These are phyloP conservation scores for Pseudocercospora cruenta DNA, from an alignment of 2,329 filamentous ascomycete genomes.

Conservation along the genomic window DNA sequence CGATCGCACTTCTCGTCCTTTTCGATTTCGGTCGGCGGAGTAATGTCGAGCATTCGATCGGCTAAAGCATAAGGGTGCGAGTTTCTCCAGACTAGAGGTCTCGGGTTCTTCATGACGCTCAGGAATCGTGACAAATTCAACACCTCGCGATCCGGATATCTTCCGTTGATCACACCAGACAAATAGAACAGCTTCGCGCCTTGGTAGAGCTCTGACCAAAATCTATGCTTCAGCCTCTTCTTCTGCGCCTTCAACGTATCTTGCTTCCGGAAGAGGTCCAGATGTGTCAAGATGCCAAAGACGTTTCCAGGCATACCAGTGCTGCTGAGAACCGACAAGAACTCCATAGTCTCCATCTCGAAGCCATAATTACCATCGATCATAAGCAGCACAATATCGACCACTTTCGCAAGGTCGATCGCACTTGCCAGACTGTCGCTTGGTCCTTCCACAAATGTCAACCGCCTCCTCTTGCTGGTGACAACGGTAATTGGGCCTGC, in stretches of 20 bases:
- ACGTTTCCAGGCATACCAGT: conserved; percentile 99
- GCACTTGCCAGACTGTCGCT: conserved; percentile 89
- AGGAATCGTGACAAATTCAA: conserved; percentile 94
- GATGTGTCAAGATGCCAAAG: conserved; percentile 93
- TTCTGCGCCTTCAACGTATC: conserved; percentile 90
- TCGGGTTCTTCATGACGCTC: conserved; percentile 98
- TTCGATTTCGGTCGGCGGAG: conserved; percentile 88
- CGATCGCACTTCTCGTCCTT: conserved; percentile 87
- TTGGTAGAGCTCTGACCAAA: conserved; percentile 97
- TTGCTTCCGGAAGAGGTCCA: conserved; percentile 93
- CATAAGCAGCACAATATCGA: conserved; percentile 95
- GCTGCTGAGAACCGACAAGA: conserved; percentile 87
- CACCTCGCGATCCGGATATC: conserved; percentile 94
- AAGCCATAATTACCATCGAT: conserved; percentile 99
- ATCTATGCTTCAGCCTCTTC: conserved; percentile 90
- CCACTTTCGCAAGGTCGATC: conserved; percentile 96
- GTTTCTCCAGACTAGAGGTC: conserved; percentile 95
- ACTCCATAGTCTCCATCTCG: conserved; percentile 99
- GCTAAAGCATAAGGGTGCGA: conserved; percentile 91
- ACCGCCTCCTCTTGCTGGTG: conserved; percentile 89
- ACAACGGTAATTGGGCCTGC: conserved; percentile 93
- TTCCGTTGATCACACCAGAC: conserved; percentile 92
- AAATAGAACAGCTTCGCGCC: conserved; percentile 97
- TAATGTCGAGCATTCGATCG: conserved; percentile 93
- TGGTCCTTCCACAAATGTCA: conserved; percentile 97